A percentile compares a stretch with the other conserved stretches of the same genome.
Conservation (phyloP, 768 basidiomycete genomes). For the Hortiboletus flavorubellus region DNA sequence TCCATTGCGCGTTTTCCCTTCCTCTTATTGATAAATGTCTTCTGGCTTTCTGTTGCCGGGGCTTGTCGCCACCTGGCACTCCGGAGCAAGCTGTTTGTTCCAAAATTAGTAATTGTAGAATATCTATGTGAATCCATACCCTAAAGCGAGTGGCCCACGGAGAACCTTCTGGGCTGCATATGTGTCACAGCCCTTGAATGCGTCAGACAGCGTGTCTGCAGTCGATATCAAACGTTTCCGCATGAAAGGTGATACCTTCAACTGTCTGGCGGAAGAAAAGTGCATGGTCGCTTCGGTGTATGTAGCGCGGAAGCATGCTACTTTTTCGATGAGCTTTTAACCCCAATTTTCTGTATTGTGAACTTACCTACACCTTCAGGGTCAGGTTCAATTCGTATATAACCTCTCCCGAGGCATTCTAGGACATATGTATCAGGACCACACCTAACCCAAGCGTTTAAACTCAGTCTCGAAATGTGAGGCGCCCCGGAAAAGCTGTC, state of each 20-base stretch:
- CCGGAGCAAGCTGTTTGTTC: conserved; percentile 48
- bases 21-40: conserved; percentile 50
- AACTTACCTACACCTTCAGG: conserved; percentile 35
- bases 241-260: conserved; percentile 53
- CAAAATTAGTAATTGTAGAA: conserved; percentile 1
- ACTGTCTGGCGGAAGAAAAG: conserved; percentile 38
- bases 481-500: conserved; percentile 49
- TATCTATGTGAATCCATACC: conserved; percentile 37
- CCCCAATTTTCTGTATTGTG: neutral
- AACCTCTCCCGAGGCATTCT: conserved; percentile 69
- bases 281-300: conserved; percentile 54
- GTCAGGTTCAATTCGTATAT: conserved; percentile 56
- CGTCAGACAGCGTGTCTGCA: conserved; percentile 53
- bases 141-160: conserved; percentile 42
- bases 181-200: conserved; percentile 67
- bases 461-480: conserved; percentile 52
- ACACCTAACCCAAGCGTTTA: conserved; percentile 76
- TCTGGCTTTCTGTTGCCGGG: conserved; percentile 62
- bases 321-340: conserved; percentile 11
- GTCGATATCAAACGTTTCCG: conserved; percentile 50
- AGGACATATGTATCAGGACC: conserved; percentile 69
- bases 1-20: conserved; percentile 36
- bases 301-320: conserved; percentile 44
- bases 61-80: conserved; percentile 63
- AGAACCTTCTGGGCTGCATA: conserved; percentile 58